phyloP scores from a whole-genome alignment of 2,329 filamentous ascomycete genomes.

The Diaporthe eres region DNA sequence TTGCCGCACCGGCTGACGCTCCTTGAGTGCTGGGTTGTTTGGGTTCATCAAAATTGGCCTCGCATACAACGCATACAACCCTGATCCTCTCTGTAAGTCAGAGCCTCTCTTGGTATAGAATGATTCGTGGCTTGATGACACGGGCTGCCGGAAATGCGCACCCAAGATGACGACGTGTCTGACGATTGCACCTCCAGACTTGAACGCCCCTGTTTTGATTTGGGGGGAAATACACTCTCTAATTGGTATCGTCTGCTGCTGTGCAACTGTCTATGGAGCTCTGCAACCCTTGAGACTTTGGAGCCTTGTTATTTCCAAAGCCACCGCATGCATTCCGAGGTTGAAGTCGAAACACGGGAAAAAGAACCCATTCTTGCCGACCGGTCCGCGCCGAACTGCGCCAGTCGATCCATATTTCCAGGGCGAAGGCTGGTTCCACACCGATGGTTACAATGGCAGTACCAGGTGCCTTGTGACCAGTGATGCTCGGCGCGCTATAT shows the following conservation, averaged over 20 bases:
- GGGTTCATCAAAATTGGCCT: conserved; percentile 9
- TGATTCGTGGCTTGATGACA: neutral
- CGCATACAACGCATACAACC: neutral
- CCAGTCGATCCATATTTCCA: neutral
- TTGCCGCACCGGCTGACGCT: neutral
- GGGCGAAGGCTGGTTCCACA: neutral
- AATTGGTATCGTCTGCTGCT: neutral
- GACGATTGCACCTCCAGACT: neutral
- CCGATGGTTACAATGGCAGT: neutral
- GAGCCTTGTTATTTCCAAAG: neutral
- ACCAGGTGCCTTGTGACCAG: neutral
- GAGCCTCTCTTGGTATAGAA: too few species aligned
- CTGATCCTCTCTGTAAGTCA: neutral
- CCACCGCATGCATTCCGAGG: too few species aligned
- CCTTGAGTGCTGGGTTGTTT: neutral
- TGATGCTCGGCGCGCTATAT: neutral
- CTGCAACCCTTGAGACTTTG: neutral
- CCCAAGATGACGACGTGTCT: neutral
- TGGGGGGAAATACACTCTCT: neutral
- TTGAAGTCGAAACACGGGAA: neutral
- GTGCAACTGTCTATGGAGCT: neutral
- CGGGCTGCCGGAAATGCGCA: neutral
- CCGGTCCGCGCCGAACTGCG: too few species aligned
- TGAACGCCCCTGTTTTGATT: neutral
- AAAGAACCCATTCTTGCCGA: neutral